Conservation (phyloP, 1,284 basidiomycete genomes). For the Fomitopsis schrenkii region DNA sequence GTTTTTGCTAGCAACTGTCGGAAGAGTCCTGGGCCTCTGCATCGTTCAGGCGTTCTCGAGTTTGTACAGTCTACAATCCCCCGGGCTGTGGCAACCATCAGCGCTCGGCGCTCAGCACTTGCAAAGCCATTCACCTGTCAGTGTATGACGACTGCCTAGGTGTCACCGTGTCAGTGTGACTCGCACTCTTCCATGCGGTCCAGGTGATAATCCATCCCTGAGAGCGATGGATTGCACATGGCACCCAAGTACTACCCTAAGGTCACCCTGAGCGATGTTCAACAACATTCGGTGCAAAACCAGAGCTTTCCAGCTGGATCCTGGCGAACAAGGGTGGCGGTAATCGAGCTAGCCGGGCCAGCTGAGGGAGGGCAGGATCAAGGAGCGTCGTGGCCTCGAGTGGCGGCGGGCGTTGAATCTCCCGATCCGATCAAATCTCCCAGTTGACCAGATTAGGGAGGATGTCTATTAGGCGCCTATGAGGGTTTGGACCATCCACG, state of each 20-base stretch:
- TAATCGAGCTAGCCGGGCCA: too few species aligned
- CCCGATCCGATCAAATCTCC: not conserved
- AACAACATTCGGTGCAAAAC: too few species aligned
- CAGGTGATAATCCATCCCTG: not conserved
- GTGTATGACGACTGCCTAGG: not conserved
- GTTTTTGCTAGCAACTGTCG: too few species aligned
- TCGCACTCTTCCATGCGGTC: not conserved
- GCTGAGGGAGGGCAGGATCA: too few species aligned
- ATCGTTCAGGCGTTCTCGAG: too few species aligned
- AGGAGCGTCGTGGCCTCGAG: too few species aligned
- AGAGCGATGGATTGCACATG: not conserved
- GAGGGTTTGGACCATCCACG: not conserved
- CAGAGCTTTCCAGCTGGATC: too few species aligned
- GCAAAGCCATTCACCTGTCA: too few species aligned
- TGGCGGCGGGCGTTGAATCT: not conserved
- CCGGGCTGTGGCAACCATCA: not conserved
- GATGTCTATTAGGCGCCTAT: not conserved
- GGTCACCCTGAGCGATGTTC: not conserved
- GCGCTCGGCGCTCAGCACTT: not conserved
- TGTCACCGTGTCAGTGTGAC: not conserved
- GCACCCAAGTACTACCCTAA: not conserved
- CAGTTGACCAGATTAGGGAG: not conserved
- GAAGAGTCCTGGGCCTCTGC: too few species aligned
- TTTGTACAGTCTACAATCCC: not conserved
- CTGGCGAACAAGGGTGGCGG: too few species aligned